These are phyloP conservation scores for Blastocystis hominis DNA, from an alignment of 352 stramenopile genomes.

Conservation along the genomic window DNA sequence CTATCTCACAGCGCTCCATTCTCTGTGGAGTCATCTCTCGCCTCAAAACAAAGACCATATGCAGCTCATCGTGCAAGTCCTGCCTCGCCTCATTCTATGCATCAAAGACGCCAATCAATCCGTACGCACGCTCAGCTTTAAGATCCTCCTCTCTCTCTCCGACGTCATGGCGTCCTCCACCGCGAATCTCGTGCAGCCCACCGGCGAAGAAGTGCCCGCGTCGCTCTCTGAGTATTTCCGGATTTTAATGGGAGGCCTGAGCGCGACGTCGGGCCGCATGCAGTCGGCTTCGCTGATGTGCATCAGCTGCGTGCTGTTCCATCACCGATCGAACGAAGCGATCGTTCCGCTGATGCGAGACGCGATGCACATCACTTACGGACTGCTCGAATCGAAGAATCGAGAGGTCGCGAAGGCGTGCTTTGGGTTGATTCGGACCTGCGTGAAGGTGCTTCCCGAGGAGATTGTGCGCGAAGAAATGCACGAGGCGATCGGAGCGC, in stretches of 20 bases:
- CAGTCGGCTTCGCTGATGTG: conserved; percentile 50
- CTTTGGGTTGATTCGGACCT: conserved; percentile 59
- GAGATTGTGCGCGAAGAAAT: conserved; percentile 24
- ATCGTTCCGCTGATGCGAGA: conserved; percentile 63
- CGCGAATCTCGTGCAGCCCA: conserved; percentile 17
- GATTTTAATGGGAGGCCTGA: conserved; percentile 62
- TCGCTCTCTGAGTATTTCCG: conserved; percentile 59
- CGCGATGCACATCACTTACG: conserved; percentile 63
- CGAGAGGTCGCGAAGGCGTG: conserved; percentile 58
- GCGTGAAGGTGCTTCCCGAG: conserved; percentile 54
- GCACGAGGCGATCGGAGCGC: not conserved
- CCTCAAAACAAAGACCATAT: not conserved
- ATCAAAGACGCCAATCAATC: conserved; percentile 60
- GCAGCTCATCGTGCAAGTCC: not conserved
- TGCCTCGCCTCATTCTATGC: conserved; percentile 57
- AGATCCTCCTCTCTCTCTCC: conserved; percentile 62
- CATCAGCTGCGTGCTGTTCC: conserved; percentile 49
- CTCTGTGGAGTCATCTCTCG: not conserved
- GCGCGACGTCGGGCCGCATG: conserved; percentile 63
- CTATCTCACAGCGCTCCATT: not conserved
- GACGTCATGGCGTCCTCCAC: conserved; percentile 66
- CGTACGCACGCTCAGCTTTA: conserved; percentile 55
- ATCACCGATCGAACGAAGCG: not conserved
- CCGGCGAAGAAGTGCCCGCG: not conserved
- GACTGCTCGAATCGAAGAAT: conserved; percentile 58